Percentiles rank a stretch among this genome's conserved stretches.
Evolutionary conservation across 1,284 basidiomycete species (phyloP).

Genomic region (Leccinum angustisporum): DNA sequence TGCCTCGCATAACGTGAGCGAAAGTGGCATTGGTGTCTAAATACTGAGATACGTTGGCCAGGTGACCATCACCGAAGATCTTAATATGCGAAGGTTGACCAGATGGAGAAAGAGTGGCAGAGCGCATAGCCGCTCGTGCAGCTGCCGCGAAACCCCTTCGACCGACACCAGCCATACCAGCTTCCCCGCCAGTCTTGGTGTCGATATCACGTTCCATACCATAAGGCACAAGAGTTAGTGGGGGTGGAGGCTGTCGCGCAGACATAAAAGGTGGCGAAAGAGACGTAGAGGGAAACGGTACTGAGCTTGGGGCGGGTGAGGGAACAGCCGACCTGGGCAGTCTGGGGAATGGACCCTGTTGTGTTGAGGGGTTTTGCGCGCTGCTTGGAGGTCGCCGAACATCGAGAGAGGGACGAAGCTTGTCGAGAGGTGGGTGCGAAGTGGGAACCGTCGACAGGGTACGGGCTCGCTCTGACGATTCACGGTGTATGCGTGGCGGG

Average conservation of each 20-base stretch:
- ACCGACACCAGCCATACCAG: conserved; percentile 90
- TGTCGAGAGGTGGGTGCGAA: conserved; percentile 17
- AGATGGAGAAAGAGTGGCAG: conserved; percentile 23
- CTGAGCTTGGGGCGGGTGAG: conserved; percentile 4
- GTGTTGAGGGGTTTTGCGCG: conserved; percentile 8
- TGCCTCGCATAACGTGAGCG: conserved; percentile 37
- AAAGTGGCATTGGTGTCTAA: conserved; percentile 50
- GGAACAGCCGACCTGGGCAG: conserved; percentile 12
- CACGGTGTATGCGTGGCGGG: conserved; percentile 9
- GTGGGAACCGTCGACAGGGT: conserved; percentile 16
- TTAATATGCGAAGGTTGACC: neutral
- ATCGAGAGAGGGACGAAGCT: conserved; percentile 13
- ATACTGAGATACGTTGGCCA: conserved; percentile 48
- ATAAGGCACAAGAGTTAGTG: conserved; percentile 15
- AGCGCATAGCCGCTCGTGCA: conserved; percentile 68
- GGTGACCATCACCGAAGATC: conserved; percentile 33
- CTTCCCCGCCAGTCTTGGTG: conserved; percentile 74
- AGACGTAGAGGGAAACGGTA: conserved; percentile 20
- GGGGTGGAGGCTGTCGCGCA: conserved; percentile 23
- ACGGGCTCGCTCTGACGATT: conserved; percentile 20
- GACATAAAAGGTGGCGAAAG: conserved; percentile 5
- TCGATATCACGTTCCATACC: conserved; percentile 38
- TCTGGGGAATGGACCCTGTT: conserved; percentile 9
- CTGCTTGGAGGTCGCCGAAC: conserved; percentile 19
- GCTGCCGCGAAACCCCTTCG: conserved; percentile 82